phyloP scores from a whole-genome alignment of 371 early-diverging fungal genomes.

The Paraphysoderma sedebokerense region DNA sequence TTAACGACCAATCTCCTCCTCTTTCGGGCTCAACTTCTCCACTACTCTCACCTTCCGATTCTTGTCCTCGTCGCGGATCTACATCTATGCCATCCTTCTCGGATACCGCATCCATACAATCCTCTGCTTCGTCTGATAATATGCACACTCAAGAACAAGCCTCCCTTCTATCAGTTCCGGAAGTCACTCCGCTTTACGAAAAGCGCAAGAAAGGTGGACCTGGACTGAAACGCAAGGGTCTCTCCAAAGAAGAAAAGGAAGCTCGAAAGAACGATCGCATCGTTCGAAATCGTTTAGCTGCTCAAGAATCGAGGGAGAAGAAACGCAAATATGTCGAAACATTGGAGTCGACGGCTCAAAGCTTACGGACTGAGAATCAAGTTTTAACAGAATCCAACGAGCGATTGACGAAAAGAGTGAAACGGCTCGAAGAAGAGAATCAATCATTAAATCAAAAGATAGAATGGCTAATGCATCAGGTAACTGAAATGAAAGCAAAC shows the following conservation, averaged over 20 bases:
- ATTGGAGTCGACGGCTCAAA: neutral
- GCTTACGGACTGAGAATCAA: neutral
- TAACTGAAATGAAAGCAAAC: neutral
- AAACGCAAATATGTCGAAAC: constrained; percentile 1
- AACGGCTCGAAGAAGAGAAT: neutral
- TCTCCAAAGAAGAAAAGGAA: neutral
- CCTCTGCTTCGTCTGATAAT: too few species aligned
- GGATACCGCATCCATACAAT: too few species aligned
- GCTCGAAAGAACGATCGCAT: neutral
- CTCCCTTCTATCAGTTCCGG: too few species aligned
- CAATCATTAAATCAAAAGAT: neutral
- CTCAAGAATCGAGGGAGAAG: neutral
- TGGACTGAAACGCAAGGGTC: constrained; percentile 1
- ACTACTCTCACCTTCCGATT: too few species aligned
- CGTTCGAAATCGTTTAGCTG: neutral
- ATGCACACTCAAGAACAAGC: too few species aligned
- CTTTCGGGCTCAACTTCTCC: too few species aligned
- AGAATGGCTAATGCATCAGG: neutral
- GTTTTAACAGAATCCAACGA: neutral
- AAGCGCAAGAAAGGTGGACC: constrained; percentile 1
- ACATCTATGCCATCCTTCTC: too few species aligned
- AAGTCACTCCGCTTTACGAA: neutral
- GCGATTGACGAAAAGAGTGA: neutral
- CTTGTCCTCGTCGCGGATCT: too few species aligned
- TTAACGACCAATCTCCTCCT: too few species aligned